A percentile compares a stretch with the other conserved stretches of the same genome.
phyloP scores from a whole-genome alignment of 805 yeast genomes.

The Metschnikowia gruessii region DNA sequence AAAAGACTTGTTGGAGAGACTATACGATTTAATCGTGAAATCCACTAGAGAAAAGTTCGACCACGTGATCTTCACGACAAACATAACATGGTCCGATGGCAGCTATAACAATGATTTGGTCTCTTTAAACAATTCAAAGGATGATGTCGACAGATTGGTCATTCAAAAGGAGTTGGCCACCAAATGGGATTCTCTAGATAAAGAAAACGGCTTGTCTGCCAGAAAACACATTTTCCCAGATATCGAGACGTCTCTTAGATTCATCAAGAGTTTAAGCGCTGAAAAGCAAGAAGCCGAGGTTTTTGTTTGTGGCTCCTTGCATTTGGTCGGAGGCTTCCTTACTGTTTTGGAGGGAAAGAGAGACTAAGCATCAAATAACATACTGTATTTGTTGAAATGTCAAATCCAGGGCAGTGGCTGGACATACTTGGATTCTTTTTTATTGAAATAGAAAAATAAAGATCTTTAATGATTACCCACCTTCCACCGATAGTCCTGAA shows the following conservation, averaged over 20 bases:
- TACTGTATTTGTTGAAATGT: too few relatives aligned
- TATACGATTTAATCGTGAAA: slow-evolving; percentile 43
- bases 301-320: slow-evolving; percentile 91
- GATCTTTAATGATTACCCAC: too few relatives aligned
- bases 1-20: slow-evolving; percentile 52
- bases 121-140: slow-evolving; percentile 79
- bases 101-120: slow-evolving; percentile 76
- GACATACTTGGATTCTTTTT: too few relatives aligned
- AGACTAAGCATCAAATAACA: slow-evolving; percentile 23
- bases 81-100: slow-evolving; percentile 87
- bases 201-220: slow-evolving; percentile 25
- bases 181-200: slow-evolving; percentile 60
- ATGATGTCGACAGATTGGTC: slow-evolving; percentile 70
- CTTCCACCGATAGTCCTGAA: too few relatives aligned
- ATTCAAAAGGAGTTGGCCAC: slow-evolving; percentile 76
- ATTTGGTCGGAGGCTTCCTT: slow-evolving; percentile 89
- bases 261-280: slow-evolving; percentile 46
- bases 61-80: slow-evolving; percentile 82
- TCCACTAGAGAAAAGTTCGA: slow-evolving; percentile 52
- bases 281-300: slow-evolving; percentile 50
- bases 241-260: slow-evolving; percentile 69
- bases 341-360: slow-evolving; percentile 66
- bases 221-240: slow-evolving; percentile 58
- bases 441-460: too few relatives aligned
- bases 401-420: too few relatives aligned